Evolutionary conservation across 495 filamentous ascomycete genomes (phyloP), one percentile per base, ranked within the genome.

Genomic region (Hypoxylon rickii): DNA sequence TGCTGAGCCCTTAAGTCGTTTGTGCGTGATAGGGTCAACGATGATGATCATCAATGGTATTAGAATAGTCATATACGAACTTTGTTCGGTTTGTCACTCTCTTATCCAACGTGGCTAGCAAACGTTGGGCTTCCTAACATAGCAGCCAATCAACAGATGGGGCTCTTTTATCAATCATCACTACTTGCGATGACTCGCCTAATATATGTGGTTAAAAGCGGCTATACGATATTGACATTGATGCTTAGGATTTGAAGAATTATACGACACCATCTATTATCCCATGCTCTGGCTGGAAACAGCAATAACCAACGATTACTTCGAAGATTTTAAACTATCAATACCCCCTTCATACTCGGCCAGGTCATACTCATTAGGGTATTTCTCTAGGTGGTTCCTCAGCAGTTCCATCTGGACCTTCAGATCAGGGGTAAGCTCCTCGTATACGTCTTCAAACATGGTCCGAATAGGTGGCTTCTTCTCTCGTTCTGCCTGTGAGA

Each of bases 341-440:
- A 81, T 81, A 2, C 92, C 92, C 31, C 80, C 86, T 65, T 96
- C 87, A 73, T 83, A 93, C 48, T 85, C 82, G 26, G 77, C 80
- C 22, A 95, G 48, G 68, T 97, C 90, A 73, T 99, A 99, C 76
- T 99, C 94, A 7, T 87, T 84, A 0, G 94, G 93, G 77, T 97
- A 99, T 60, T 81, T 84, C 66, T 92, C 85, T 20, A 99, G 55
- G 37, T 96, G 77, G 1, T 81, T 76, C 70, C 76, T 90, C 51
- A 99, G 73, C 73, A 89, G 83, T 58, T 76, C 74, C 81, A 92
- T 89, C 76, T 99, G 95, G 52, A 73, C 80, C 69, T 76, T 81
- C 37, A 87, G 76, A 55, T 97, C 94, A 49, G 90, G 87, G 7
- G 90, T 97, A 37, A 96, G 48, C 16, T 90, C 81, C 70, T 92